A percentile compares a stretch with the other conserved stretches of the same genome.
Conservation (phyloP, 139 green algal species). For the Picocystis salinarum region DNA sequence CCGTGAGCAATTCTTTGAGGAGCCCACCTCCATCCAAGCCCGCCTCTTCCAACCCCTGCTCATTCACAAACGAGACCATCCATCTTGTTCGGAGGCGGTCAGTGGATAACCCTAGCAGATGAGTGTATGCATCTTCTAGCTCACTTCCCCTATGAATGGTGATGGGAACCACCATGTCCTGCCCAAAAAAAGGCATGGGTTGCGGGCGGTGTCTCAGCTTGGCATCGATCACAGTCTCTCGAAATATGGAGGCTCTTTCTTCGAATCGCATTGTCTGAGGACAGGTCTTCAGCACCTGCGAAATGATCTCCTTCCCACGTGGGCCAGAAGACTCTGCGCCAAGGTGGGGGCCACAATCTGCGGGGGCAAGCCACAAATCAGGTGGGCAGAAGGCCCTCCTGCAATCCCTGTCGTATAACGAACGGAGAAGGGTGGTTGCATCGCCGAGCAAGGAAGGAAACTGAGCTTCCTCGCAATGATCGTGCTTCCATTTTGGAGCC, state of each 20-base stretch:
- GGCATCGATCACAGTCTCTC: slow-evolving; percentile 4
- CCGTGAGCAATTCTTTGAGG: slow-evolving; percentile 64
- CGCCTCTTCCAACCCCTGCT: slow-evolving; percentile 33
- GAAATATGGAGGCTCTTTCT: slow-evolving; percentile 5
- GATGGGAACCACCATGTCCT: neutral
- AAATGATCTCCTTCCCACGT: slow-evolving; percentile 2
- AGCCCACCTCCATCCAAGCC: slow-evolving; percentile 67
- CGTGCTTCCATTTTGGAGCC: neutral
- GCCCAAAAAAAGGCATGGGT: neutral
- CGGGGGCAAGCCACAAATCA: slow-evolving; percentile 59
- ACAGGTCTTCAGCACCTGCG: neutral
- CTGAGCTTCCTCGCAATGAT: neutral
- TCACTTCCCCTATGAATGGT: neutral
- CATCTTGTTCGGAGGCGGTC: no score
- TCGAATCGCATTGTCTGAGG: slow-evolving; percentile 6
- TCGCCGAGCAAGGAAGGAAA: neutral
- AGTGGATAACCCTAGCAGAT: no score
- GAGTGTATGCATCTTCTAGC: slow-evolving; percentile 2
- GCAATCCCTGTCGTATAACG: slow-evolving; percentile 59
- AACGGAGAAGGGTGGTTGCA: slow-evolving; percentile 8
- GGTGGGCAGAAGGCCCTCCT: slow-evolving; percentile 47
- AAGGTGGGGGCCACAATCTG: neutral
- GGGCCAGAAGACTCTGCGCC: slow-evolving; percentile 4
- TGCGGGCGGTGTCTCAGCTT: neutral
- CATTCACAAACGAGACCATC: slow-evolving; percentile 49